A percentile compares a stretch with the other conserved stretches of the same genome.
Evolutionary conservation across 192 early-diverging fungal genomes (phyloP).

Genomic region (Piromyces sp.): DNA sequence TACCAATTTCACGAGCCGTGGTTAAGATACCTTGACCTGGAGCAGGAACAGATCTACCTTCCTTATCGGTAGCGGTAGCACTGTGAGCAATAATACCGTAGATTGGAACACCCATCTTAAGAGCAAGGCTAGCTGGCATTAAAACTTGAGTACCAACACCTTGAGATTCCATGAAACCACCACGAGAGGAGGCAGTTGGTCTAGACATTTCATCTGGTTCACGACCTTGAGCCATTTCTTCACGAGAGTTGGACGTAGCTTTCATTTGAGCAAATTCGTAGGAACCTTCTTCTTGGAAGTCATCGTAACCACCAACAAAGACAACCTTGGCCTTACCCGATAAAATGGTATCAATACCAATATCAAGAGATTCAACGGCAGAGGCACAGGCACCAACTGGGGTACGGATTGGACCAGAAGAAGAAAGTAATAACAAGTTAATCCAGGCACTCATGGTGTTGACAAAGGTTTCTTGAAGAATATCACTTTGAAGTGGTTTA

Average conservation of each 20-base stretch:
- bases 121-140: conserved; percentile 70
- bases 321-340: conserved; percentile 83
- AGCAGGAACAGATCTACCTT: conserved; percentile 81
- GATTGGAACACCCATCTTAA: conserved; percentile 84
- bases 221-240: conserved; percentile 70
- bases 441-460: conserved; percentile 93
- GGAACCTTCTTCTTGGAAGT: conserved; percentile 80
- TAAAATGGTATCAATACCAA: conserved; percentile 79
- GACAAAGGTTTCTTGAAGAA: conserved; percentile 89
- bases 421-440: conserved; percentile 85
- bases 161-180: conserved; percentile 83
- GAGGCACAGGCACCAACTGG: conserved; percentile 88
- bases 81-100: conserved; percentile 76
- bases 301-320: conserved; percentile 83
- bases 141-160: conserved; percentile 78
- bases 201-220: conserved; percentile 75
- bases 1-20: conserved; percentile 51
- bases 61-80: conserved; percentile 84
- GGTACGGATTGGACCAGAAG: conserved; percentile 83
- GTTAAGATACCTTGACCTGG: conserved; percentile 88
- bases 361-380: conserved; percentile 75
- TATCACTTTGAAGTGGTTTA: conserved; percentile 72
- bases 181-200: conserved; percentile 69
- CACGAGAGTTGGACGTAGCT: conserved; percentile 66
- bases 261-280: conserved; percentile 96